These are phyloP conservation scores for Tarenaya hassleriana DNA, from an alignment of 345 rosid species.

Conservation along the genomic window DNA sequence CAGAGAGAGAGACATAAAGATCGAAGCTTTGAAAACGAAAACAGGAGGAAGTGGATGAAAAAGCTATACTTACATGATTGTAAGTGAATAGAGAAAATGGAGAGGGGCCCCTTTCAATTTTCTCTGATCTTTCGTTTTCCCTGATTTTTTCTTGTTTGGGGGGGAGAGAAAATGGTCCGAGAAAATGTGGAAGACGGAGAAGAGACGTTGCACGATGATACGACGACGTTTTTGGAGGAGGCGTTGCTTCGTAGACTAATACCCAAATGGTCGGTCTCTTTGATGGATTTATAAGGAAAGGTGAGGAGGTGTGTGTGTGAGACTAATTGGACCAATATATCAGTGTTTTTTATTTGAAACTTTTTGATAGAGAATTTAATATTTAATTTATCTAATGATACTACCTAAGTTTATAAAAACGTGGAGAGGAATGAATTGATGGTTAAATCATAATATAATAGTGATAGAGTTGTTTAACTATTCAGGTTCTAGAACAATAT, in stretches of 20 bases:
- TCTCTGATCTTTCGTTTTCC: neutral
- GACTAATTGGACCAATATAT: constrained; percentile 26
- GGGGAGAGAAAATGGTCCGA: constrained; percentile 20
- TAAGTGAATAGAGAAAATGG: constrained; percentile 21
- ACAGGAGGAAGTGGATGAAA: neutral
- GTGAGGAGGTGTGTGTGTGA: constrained; percentile 21
- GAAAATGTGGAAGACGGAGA: constrained; percentile 12
- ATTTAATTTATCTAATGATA: too few species aligned
- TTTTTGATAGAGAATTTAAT: too few species aligned
- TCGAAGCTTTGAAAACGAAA: too few species aligned
- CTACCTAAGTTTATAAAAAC: too few species aligned
- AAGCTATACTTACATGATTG: constrained; percentile 28
- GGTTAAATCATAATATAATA: too few species aligned
- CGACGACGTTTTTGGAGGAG: constrained; percentile 14
- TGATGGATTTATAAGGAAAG: constrained; percentile 22
- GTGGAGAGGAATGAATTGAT: too few species aligned
- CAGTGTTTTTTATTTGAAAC: neutral
- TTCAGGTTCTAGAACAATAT: too few species aligned
- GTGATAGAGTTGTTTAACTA: too few species aligned
- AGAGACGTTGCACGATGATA: constrained; percentile 15
- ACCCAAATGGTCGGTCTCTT: constrained; percentile 16
- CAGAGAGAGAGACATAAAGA: too few species aligned
- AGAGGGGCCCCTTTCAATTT: constrained; percentile 21
- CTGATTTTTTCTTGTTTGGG: too few species aligned
- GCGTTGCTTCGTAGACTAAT: neutral